A percentile compares a stretch with the other conserved stretches of the same genome.
phyloP scores from a whole-genome alignment of 208 protist genomes.

The Leishmania lainsoni region DNA sequence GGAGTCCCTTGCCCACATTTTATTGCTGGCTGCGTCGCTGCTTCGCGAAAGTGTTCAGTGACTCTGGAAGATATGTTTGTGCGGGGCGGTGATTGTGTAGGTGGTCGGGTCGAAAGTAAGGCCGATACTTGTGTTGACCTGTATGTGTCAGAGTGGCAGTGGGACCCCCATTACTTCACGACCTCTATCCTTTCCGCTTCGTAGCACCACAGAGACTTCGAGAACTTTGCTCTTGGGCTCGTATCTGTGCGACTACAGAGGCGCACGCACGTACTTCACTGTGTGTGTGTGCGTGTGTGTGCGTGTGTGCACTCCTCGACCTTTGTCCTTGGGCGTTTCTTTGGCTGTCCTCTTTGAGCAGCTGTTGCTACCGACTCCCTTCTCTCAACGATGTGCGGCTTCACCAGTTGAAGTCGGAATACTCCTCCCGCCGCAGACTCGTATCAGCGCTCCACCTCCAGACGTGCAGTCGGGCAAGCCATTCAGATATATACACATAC shows the following conservation, averaged over 20 bases:
- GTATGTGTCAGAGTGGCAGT: neutral
- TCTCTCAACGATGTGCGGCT: neutral
- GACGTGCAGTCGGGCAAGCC: neutral
- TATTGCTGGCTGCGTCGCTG: neutral
- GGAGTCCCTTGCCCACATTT: neutral
- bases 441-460: neutral
- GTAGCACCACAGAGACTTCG: neutral
- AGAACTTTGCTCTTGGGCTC: neutral
- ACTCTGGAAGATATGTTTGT: neutral
- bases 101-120: neutral
- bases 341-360: neutral
- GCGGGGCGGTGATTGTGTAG: neutral
- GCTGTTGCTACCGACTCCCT: too few species aligned
- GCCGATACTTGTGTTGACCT: neutral
- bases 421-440: neutral
- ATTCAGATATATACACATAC: neutral
- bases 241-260: neutral
- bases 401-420: neutral
- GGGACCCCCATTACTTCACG: neutral
- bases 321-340: neutral
- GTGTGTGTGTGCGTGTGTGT: slow-evolving; percentile 10
- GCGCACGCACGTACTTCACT: neutral
- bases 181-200: neutral
- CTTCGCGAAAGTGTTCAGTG: neutral
- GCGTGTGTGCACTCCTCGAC: neutral